Evolutionary conservation across 371 early-diverging fungal genomes (phyloP), one percentile per base, ranked within the genome.

Genomic region (Apophysomyces ossiformis): DNA sequence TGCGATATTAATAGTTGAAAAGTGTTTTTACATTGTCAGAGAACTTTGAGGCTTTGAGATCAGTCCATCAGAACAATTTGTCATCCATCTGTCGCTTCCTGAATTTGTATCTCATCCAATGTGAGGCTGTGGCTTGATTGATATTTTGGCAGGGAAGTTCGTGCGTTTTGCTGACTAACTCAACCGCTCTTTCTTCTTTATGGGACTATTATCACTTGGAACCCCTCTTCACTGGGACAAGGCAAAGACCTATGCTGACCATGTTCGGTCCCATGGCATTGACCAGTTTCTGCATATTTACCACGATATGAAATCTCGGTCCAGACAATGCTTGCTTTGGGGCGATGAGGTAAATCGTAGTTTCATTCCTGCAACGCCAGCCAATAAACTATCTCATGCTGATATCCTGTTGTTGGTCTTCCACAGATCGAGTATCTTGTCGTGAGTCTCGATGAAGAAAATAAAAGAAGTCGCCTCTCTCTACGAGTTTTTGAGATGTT

Each of bases 221-320:
- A 99, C 99, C 32, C 99, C 99, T 26, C 87, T 99, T 70, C 88
- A 83, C 45, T 99, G 99, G 99, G 83, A 85, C 21, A 93, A 96
- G 67, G 96, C 97, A 15, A 90, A 90, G 69, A 65, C 88, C 58
- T 87, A 95, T 71, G 92, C 95, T 38, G 87, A 91, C 72, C 91
- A 97, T 75, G 96, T 99, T 46, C 87, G 96, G 54, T 70, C 84
- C 63, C 94, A 97, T 74, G 99, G 99, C 37, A 98, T 99, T 68
- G 81, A 84, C 46, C 98, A 99, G 86, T 96, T 99, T 69, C 79
- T 96, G 46, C 87, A 92, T 72, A 91, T 96, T 38, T 99, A 93
- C 82, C 83, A 89, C 58, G 79, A 85, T 58, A 81, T 90, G 68
- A 96, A 96, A 85, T 77, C 86, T 50, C 83, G 89, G 61, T 78